Evolutionary conservation across 176 grass and related monocot species (phyloP).

Genomic region (Oryza meyeriana): DNA sequence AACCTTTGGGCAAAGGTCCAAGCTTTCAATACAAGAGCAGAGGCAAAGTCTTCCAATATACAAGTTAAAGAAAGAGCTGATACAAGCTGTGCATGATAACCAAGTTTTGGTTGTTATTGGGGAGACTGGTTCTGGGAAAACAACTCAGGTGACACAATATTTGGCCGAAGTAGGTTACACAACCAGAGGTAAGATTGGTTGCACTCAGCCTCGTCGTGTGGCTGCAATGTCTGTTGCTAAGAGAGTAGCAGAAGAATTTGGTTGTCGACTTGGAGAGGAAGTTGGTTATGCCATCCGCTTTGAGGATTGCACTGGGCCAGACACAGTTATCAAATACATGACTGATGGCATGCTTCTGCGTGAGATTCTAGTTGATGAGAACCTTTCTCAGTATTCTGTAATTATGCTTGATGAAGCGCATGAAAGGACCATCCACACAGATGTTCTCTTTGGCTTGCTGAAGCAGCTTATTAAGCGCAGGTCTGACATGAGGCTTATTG

Average conservation of each 20-base stretch:
- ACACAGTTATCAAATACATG: conserved; percentile 98
- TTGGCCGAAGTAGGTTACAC: conserved; percentile 91
- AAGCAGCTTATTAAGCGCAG: conserved; percentile 91
- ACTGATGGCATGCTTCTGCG: conserved; percentile 95
- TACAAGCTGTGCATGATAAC: conserved; percentile 95
- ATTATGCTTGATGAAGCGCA: conserved; percentile 98
- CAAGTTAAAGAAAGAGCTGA: conserved; percentile 89
- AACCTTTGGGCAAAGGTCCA: conserved; percentile 84
- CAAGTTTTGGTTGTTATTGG: conserved; percentile 94
- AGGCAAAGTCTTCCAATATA: conserved; percentile 91
- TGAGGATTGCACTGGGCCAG: conserved; percentile 88
- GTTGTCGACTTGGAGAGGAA: conserved; percentile 87
- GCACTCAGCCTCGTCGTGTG: conserved; percentile 91
- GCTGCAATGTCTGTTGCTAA: conserved; percentile 96
- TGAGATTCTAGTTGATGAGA: conserved; percentile 96
- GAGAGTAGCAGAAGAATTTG: conserved; percentile 93
- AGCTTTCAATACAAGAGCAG: conserved; percentile 87
- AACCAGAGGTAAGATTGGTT: conserved; percentile 88
- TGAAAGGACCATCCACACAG: conserved; percentile 91
- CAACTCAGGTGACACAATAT: conserved; percentile 93
- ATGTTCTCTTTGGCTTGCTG: conserved; percentile 88
- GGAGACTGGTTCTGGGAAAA: conserved; percentile 96
- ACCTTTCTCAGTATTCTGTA: conserved; percentile 85
- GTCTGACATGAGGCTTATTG: conserved; percentile 87
- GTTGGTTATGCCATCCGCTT: conserved; percentile 96